Percentiles rank a stretch among this genome's conserved stretches.
Conservation (phyloP, 169 alveolate genomes). For the Plasmodium reichenowi region DNA sequence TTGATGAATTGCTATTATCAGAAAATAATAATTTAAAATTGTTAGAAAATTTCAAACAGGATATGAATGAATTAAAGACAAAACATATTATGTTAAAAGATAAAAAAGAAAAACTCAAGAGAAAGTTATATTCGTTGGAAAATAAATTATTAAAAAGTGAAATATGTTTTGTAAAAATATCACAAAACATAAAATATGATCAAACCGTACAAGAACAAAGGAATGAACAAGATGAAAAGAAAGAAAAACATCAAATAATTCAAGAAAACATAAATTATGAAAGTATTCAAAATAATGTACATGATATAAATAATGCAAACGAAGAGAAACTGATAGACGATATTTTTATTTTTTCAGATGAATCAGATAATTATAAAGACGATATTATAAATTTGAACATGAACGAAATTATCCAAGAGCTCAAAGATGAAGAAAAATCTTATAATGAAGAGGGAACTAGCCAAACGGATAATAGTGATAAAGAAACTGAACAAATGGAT, state of each 20-base stretch:
- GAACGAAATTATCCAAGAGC: background rate
- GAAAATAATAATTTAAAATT: conserved; percentile 24
- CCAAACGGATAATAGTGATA: background rate
- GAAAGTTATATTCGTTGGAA: conserved; percentile 24
- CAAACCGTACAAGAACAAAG: background rate
- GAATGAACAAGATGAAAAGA: background rate
- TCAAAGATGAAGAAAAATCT: conserved; percentile 5
- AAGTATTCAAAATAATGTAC: background rate
- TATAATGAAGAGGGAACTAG: background rate
- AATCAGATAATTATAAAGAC: conserved; percentile 31
- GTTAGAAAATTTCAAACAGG: conserved; percentile 30
- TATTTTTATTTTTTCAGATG: conserved; percentile 40
- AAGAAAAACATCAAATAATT: background rate
- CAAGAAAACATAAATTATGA: background rate
- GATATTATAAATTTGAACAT: background rate
- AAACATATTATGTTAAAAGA: conserved; percentile 19
- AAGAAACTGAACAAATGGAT: background rate
- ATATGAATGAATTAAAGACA: conserved; percentile 19
- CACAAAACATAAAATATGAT: background rate
- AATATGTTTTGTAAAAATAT: background rate
- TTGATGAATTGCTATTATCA: conserved; percentile 32
- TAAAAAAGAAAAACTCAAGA: conserved; percentile 31
- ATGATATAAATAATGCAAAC: background rate
- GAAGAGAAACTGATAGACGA: background rate
- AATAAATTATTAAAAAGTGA: conserved; percentile 37